Evolutionary conservation across 768 basidiomycete genomes (phyloP).

Genomic region (Goffeauzyma gilvescens): DNA sequence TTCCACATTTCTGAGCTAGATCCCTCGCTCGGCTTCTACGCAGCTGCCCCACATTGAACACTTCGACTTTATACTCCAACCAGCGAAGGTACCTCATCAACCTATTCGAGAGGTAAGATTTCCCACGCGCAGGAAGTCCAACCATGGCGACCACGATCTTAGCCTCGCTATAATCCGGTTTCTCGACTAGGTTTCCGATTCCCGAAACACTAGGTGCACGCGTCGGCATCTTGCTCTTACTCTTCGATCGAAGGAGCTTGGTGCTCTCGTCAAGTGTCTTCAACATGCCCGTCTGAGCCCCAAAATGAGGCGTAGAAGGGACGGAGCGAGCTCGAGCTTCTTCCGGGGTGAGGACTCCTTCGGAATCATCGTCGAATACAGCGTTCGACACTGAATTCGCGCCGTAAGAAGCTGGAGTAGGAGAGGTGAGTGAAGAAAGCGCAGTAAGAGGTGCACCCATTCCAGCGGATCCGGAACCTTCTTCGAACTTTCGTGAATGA

Average conservation of each 20-base stretch:
- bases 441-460: neutral
- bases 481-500: neutral
- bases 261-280: constrained; percentile 27
- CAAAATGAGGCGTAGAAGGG: constrained; percentile 31
- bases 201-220: constrained; percentile 29
- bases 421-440: too few species aligned
- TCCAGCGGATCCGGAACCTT: neutral
- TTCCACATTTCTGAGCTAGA: constrained; percentile 43
- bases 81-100: constrained; percentile 91
- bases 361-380: neutral
- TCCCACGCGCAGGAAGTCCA: constrained; percentile 90
- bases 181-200: constrained; percentile 45
- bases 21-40: constrained; percentile 59
- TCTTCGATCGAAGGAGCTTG: constrained; percentile 19
- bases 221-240: constrained; percentile 16
- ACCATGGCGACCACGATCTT: constrained; percentile 99
- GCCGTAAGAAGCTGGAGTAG: too few species aligned
- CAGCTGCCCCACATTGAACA: constrained; percentile 94
- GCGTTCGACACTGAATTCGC: too few species aligned
- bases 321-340: constrained; percentile 7
- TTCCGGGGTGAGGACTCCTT: neutral
- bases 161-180: constrained; percentile 94
- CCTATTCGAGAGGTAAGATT: constrained; percentile 96
- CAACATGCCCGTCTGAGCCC: constrained; percentile 28
- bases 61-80: constrained; percentile 95